Evolutionary conservation across 306 rosid genomes (phyloP).

Genomic region (Cercis canadensis): DNA sequence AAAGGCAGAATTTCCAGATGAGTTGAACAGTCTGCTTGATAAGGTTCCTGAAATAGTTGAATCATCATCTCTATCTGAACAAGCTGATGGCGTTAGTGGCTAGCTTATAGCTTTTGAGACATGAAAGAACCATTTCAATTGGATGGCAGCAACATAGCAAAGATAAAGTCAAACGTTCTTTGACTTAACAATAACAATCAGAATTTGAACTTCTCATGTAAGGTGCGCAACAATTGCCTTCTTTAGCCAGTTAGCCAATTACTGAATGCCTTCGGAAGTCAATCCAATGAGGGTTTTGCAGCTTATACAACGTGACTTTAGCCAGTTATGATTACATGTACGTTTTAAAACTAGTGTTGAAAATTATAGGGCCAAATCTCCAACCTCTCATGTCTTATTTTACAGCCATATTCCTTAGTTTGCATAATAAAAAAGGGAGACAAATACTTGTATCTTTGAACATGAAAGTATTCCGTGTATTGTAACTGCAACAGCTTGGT

Average conservation of each 20-base stretch:
- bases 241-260: conserved; percentile 29
- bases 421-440: too few species aligned
- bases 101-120: conserved; percentile 45
- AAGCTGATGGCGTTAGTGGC: conserved; percentile 48
- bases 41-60: conserved; percentile 77
- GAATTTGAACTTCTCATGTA: conserved; percentile 2
- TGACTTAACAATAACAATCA: conserved; percentile 9
- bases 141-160: conserved; percentile 23
- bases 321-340: conserved; percentile 20
- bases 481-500: too few species aligned
- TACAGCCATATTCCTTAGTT: too few species aligned
- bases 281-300: conserved; percentile 20
- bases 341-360: conserved; percentile 13
- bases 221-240: conserved; percentile 14
- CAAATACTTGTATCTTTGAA: too few species aligned
- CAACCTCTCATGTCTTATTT: neutral
- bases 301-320: conserved; percentile 13
- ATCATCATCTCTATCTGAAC: conserved; percentile 55
- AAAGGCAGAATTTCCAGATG: conserved; percentile 81
- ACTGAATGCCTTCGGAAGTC: neutral
- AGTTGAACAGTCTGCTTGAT: conserved; percentile 84
- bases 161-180: conserved; percentile 8
- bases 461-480: too few species aligned
- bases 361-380: conserved; percentile 9
- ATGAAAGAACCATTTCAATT: conserved; percentile 34